Evolutionary conservation across 1,284 basidiomycete species (phyloP), one percentile per base, ranked within the genome.

Genomic region (Ustilago hordei): DNA sequence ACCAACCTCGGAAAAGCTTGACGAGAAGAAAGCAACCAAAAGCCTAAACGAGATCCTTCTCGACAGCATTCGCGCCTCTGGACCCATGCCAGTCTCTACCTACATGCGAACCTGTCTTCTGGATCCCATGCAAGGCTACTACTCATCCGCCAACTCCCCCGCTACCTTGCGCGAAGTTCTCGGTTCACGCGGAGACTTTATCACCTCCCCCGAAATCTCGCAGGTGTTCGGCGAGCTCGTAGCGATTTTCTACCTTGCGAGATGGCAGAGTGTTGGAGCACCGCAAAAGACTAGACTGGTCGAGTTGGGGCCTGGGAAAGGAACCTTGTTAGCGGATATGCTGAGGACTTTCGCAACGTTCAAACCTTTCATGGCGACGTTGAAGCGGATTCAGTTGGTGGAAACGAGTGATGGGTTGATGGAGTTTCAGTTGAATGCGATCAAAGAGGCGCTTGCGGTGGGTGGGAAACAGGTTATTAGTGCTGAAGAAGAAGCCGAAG

Each of bases 131-230:
- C 77, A 82, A 56, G 84, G 84, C 54, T 86, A 86, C 75, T 86
- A 86, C 43, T 69, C 66, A 11, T 75, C 58, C 2, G 78, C 78
- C 65, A 81, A 78, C 58, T 57, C 67, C 1, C 65, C 43, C 36
- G 13, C 62, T 38, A 60, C 64, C 7, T 66, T 60, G 1, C 60
- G 79, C 31, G 89, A 91, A 45, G 92, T 98, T 3, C 93, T 99
- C 81, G 97, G 97, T 11, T 81, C 90, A 0, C 89, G 89, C 39
- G 97, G 97, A 3, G 97, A 99, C 87, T 99, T 99, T 82, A 92
- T 94, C 45, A 99, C 97, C 1, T 95, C 93, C 75, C 97, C 97
- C 2, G 97, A 99, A 85, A 98, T 99, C 62, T 93, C 91, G 79
- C 95, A 98, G 86, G 91, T 95, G 0, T 99, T 99, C 86, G 97